Evolutionary conservation across 2,329 filamentous ascomycete genomes (phyloP), one percentile per base, ranked within the genome.

Genomic region (Zasmidium cellare): DNA sequence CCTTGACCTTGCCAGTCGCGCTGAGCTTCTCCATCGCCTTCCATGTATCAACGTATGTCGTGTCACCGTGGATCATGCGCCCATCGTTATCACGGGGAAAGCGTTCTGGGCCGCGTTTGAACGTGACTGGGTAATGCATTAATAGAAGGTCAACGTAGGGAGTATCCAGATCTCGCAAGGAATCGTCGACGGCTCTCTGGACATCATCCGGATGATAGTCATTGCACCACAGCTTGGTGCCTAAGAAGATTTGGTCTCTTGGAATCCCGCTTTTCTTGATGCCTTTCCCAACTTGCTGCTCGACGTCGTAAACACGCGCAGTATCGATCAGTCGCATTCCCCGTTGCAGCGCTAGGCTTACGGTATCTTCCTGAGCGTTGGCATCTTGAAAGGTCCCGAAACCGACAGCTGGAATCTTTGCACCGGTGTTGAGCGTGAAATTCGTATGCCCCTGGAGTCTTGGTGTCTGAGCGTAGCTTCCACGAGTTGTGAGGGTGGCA

Each of bases 221-320:
- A 12, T 77, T 82, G 71, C 84, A 84, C 83, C 82, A 86, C 12
- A 86, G 75, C 72, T 87, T 87, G 58, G 79, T 81, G 18, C 83
- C 85, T 19, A 69, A 56, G 58, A 70, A 71, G 83, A 86, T 67
- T 87, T 94, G 89, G 71, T 88, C 84, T 60, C 91, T 84, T 80
- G 87, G 88, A 65, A 83, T 79, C 20, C 89, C 90, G 35, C 88
- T 90, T 54, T 89, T 86, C 71, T 85, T 84, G 52, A 96, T 82
- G 9, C 89, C 91, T 70, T 86, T 78, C 62, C 91, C 91, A n/a
- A 96, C 91, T 73, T 93, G 89, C 50, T 87, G 82, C 76, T 96
- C 91, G 73, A 94, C 91, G 66, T 81, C 86, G 86, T 88, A 79
- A 87, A 90, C 14, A 88, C 60, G 19, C 87, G 67, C 69, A 20